These are phyloP conservation scores for Syzygium jambos DNA, from an alignment of 345 rosid genomes.

Conservation along the genomic window DNA sequence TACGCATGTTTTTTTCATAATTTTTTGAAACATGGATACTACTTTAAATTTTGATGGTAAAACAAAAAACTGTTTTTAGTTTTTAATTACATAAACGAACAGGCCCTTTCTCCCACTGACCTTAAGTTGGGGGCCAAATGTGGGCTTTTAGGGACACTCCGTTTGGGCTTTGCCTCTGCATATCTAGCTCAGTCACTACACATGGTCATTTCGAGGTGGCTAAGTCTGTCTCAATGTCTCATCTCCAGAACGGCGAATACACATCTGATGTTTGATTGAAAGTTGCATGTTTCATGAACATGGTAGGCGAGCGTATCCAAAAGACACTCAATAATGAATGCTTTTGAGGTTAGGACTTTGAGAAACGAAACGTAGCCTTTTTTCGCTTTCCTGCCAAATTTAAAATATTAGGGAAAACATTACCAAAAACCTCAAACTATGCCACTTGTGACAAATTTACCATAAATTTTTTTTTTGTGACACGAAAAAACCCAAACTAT, in stretches of 20 bases:
- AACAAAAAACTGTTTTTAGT: neutral
- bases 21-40: neutral
- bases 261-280: neutral
- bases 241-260: neutral
- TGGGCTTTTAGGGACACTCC: neutral
- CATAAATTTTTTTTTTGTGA: no score
- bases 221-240: neutral
- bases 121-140: neutral
- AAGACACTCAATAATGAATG: neutral
- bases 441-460: no score
- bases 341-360: neutral
- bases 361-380: neutral
- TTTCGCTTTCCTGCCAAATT: neutral
- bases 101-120: neutral
- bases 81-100: neutral
- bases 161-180: neutral
- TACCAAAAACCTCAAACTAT: no score
- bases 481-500: no score
- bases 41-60: neutral
- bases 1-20: neutral
- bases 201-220: neutral
- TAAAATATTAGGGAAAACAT: no score
- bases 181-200: neutral
- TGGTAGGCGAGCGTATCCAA: neutral
- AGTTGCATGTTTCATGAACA: neutral